A percentile compares a stretch with the other conserved stretches of the same genome.
Conservation (phyloP, 2,329 filamentous ascomycete genomes). For the Cadophora gregata region DNA sequence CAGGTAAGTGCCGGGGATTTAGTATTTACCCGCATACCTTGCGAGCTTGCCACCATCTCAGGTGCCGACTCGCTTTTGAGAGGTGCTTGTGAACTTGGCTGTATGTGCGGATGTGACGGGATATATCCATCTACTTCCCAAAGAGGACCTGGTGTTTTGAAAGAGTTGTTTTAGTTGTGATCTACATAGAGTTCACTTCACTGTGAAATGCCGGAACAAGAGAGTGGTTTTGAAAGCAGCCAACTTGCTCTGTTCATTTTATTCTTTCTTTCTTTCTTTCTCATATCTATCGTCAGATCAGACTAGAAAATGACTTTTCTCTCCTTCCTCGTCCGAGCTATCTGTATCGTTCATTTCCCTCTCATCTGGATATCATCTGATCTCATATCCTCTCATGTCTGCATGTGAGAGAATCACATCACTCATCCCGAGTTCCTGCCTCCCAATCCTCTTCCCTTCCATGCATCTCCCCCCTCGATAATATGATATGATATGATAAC, state of each 20-base stretch:
- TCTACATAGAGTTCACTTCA: too few species aligned
- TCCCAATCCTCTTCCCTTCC: background rate
- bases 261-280: conserved; percentile 6
- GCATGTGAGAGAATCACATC: conserved; percentile 2
- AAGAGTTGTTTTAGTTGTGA: too few species aligned
- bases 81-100: too few species aligned
- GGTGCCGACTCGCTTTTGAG: too few species aligned
- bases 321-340: too few species aligned
- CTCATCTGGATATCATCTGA: background rate
- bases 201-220: background rate
- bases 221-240: conserved; percentile 12
- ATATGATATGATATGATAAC: background rate
- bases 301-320: background rate
- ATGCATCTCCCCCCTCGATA: conserved; percentile 11
- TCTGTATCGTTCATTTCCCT: too few species aligned
- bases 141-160: too few species aligned
- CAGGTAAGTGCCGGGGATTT: too few species aligned
- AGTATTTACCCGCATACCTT: too few species aligned
- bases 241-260: conserved; percentile 25
- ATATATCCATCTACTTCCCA: too few species aligned
- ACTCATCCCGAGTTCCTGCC: conserved; percentile 4
- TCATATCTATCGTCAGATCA: background rate
- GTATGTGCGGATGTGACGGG: too few species aligned
- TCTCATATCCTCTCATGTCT: conserved; percentile 1
- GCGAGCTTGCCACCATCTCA: too few species aligned